Evolutionary conservation across 2,329 filamentous ascomycete genomes (phyloP).

Genomic region (Aspergillus unguis): DNA sequence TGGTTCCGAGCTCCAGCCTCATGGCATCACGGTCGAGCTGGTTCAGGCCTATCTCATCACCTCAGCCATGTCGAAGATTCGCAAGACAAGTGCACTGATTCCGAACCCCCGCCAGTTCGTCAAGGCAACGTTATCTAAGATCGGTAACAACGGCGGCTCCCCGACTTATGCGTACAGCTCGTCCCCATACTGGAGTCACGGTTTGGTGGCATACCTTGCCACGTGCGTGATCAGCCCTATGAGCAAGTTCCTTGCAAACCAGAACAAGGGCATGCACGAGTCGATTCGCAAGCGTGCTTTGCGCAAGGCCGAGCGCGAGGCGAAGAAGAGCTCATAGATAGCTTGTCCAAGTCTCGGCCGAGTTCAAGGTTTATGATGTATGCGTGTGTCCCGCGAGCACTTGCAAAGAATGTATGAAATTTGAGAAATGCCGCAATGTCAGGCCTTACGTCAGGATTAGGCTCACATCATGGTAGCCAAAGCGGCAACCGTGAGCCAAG

Average conservation of each 20-base stretch:
- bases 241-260: constrained; percentile 54
- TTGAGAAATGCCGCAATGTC: background rate
- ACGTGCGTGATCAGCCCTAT: constrained; percentile 58
- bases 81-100: constrained; percentile 70
- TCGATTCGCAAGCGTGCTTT: constrained; percentile 78
- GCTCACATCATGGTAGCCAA: background rate
- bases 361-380: background rate
- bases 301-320: constrained; percentile 77
- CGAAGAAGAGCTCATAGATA: constrained; percentile 37
- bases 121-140: constrained; percentile 69
- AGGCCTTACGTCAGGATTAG: background rate
- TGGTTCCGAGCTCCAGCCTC: constrained; percentile 73
- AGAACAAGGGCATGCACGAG: constrained; percentile 71
- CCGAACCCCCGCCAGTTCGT: constrained; percentile 84
- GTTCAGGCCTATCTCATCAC: constrained; percentile 91
- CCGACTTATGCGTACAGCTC: constrained; percentile 78
- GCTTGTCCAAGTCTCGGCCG: background rate
- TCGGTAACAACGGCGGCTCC: constrained; percentile 73
- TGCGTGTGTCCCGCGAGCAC: background rate
- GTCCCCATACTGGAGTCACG: constrained; percentile 92
- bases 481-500: background rate
- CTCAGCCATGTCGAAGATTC: constrained; percentile 95
- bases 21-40: constrained; percentile 85
- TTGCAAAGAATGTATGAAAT: background rate
- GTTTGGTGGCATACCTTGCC: constrained; percentile 79